These are phyloP conservation scores for Colletotrichum gigasporum DNA, from an alignment of 2,329 filamentous ascomycete genomes.

Conservation along the genomic window DNA sequence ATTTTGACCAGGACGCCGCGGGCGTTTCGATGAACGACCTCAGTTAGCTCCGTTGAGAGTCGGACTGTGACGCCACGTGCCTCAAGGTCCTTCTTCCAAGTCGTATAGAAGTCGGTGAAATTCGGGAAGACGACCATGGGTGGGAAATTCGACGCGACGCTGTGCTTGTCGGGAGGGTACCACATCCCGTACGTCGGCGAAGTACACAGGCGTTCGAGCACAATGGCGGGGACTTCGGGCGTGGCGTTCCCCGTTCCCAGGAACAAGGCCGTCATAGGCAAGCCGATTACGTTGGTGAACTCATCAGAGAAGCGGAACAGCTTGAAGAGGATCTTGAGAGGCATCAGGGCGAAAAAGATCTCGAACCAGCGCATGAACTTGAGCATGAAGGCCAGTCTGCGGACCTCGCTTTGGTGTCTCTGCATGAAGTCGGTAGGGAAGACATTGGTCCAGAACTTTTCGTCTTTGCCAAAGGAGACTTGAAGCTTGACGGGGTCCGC, in stretches of 20 bases:
- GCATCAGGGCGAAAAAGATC: constrained; percentile 63
- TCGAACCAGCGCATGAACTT: constrained; percentile 65
- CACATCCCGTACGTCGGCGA: constrained; percentile 62
- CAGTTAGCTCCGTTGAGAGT: constrained; percentile 63
- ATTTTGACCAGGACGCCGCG: constrained; percentile 60
- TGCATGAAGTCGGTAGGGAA: constrained; percentile 65
- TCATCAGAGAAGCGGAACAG: constrained; percentile 73
- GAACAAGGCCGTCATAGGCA: constrained; percentile 61
- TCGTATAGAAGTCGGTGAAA: constrained; percentile 65
- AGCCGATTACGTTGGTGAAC: constrained; percentile 73
- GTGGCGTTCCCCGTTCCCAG: constrained; percentile 77
- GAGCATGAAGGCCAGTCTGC: constrained; percentile 61
- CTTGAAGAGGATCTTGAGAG: constrained; percentile 69
- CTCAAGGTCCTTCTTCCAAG: constrained; percentile 63
- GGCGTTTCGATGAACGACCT: constrained; percentile 58
- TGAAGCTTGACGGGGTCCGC: constrained; percentile 64
- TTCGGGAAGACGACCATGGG: constrained; percentile 72
- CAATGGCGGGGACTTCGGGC: constrained; percentile 71
- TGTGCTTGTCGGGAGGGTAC: constrained; percentile 58
- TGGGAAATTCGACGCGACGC: constrained; percentile 62
- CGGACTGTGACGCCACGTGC: constrained; percentile 63
- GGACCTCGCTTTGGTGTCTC: constrained; percentile 62
- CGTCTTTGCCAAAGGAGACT: constrained; percentile 66
- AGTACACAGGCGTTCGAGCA: constrained; percentile 66
- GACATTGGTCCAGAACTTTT: constrained; percentile 71